Base-by-base conservation (phyloP, 768 basidiomycete genomes). In the Hypholoma sublateritium region DNA sequence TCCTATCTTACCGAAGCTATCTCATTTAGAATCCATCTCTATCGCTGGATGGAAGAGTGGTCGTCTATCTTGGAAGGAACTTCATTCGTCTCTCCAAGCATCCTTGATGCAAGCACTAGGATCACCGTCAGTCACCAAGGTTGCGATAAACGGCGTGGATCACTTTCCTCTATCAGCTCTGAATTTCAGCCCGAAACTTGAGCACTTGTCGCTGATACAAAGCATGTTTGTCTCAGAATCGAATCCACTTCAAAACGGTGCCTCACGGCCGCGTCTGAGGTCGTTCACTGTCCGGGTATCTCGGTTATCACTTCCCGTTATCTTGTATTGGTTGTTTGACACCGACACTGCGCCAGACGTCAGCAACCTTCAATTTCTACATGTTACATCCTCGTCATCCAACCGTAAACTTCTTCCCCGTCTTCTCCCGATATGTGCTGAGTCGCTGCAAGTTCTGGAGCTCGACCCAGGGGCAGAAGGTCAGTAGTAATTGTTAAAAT, bases 121-220 rank as follows among this genome's bases (percentile, higher is more conserved):
- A 22, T 25, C 37, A 4, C 46, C 45, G n/a, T 22, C 42, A 6
- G 2, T 64, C 3, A 42, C 24, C 12, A 28, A 28, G 9, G 24
- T 64, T 4, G 32, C 32, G 1, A 51, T 64, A 13, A 35, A 44
- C 8, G 53, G 45, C 9, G 50, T 64, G 13, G 50, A 57, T 4
- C 42, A 43, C 5, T 59, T 64, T 35, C 59, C 62, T 1, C 34
- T 61, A 25, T 42, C 39, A 4, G 14, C 55, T 9, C 50, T 61
- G 9, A 39, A 57, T 35, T 13, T 25, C 11, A 56, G 52, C 36
- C 16, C 47, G 3, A 48, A 49, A 16, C 56, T 63, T 4, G 46
- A 55, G 42, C 22, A 39, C 5, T 35, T 63, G 21, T 54, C 57
- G 5, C 36, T 64, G 37, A 36, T 35, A 14, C 21, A 34, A 13